Conservation (phyloP, 192 early-diverging fungal genomes). For the Polychytrium aggregatum region DNA sequence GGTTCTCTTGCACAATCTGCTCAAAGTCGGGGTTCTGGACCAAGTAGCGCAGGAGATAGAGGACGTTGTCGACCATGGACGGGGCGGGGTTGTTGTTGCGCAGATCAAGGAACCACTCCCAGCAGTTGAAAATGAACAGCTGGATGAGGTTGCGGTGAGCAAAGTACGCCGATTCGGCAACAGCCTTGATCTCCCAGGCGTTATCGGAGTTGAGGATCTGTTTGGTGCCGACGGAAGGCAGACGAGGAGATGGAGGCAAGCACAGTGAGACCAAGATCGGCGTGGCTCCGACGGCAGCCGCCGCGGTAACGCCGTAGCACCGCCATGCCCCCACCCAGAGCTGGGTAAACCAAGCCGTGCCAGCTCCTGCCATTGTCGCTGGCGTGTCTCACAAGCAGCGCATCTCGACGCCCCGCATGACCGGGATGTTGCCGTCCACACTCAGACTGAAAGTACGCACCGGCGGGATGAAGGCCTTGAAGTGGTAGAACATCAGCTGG, state of each 20-base stretch:
- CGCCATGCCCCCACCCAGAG: too few relatives aligned
- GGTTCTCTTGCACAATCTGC: slow-evolving; percentile 20
- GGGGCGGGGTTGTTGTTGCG: slow-evolving; percentile 8
- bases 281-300: too few relatives aligned
- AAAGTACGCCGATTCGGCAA: slow-evolving; percentile 25
- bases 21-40: slow-evolving; percentile 29
- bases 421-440: too few relatives aligned
- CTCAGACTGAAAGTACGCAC: slow-evolving; percentile 1
- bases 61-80: slow-evolving; percentile 21
- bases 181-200: slow-evolving; percentile 33
- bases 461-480: slow-evolving; percentile 21
- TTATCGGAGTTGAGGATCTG: slow-evolving; percentile 29
- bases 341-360: too few relatives aligned
- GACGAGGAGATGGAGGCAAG: too few relatives aligned
- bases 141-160: slow-evolving; percentile 26
- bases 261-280: too few relatives aligned
- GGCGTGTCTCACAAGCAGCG: too few relatives aligned
- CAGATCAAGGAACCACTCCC: slow-evolving; percentile 25
- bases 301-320: too few relatives aligned
- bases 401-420: too few relatives aligned
- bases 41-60: slow-evolving; percentile 20
- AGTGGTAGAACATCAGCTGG: slow-evolving; percentile 23
- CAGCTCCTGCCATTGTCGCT: too few relatives aligned
- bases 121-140: slow-evolving; percentile 24
- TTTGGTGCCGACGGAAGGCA: background rate